Conservation (phyloP, 2,329 filamentous ascomycete species). For the Neofusicoccum umdonicola region DNA sequence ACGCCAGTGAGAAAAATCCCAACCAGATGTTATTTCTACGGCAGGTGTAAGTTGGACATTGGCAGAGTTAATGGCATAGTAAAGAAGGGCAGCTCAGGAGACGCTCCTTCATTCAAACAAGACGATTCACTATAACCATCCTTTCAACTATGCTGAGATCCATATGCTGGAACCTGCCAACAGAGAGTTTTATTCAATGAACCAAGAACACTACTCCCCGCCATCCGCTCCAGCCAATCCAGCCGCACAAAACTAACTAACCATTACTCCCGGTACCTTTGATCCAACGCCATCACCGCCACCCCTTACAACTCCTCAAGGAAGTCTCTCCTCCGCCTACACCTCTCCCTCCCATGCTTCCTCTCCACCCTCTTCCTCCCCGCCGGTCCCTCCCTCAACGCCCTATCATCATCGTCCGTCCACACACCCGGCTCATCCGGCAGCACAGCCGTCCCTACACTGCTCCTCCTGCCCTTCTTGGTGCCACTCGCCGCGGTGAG, state of each 20-base stretch:
- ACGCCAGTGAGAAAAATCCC: no score
- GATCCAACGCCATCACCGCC: background rate
- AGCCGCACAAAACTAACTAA: background rate
- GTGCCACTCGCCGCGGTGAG: background rate
- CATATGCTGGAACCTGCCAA: no score
- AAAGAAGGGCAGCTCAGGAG: no score
- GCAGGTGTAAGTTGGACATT: no score
- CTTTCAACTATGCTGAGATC: no score
- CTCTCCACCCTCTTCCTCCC: background rate
- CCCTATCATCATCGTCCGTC: constrained; percentile 8
- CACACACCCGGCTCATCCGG: constrained; percentile 12
- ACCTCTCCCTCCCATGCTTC: constrained; percentile 11
- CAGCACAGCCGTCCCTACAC: background rate
- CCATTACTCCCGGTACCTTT: background rate
- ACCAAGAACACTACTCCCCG: no score
- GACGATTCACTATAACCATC: no score
- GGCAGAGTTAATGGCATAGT: no score
- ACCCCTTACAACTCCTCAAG: background rate
- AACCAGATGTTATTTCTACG: no score
- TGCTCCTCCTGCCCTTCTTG: constrained; percentile 1
- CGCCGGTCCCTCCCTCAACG: background rate
- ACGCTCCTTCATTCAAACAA: no score
- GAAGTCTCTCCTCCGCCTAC: constrained; percentile 1
- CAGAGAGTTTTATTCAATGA: no score
- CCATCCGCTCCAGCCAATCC: no score